Percentiles rank a stretch among this genome's conserved stretches.
Conservation (phyloP, 306 rosid species). For the Citrullus mucosospermus region DNA sequence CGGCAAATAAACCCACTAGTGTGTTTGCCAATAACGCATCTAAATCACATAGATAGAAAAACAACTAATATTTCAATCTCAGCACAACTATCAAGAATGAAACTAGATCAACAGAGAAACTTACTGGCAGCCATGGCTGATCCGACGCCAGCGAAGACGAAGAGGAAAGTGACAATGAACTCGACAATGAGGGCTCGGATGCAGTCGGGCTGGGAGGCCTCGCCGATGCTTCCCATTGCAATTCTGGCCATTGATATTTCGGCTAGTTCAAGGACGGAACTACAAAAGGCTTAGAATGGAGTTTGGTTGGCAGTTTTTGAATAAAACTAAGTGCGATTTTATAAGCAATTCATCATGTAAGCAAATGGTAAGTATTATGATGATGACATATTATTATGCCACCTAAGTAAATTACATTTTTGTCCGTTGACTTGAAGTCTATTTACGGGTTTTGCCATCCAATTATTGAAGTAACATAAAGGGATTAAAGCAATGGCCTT, state of each 20-base stretch:
- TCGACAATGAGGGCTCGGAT: slow-evolving; percentile 65
- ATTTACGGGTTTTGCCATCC: neutral
- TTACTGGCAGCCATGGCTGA: slow-evolving; percentile 62
- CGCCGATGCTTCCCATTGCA: slow-evolving; percentile 45
- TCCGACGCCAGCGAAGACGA: slow-evolving; percentile 76
- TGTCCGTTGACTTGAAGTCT: neutral
- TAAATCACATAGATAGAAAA: slow-evolving; percentile 10
- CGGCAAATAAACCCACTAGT: slow-evolving; percentile 42
- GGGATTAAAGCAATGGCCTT: neutral
- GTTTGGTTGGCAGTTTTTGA: neutral
- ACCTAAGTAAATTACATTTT: neutral
- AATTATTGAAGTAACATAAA: neutral
- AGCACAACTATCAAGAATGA: neutral
- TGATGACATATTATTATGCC: neutral
- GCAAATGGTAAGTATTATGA: neutral
- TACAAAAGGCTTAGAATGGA: neutral
- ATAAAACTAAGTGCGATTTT: neutral
- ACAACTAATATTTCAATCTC: no score
- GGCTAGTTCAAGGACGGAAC: neutral
- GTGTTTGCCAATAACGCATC: slow-evolving; percentile 48
- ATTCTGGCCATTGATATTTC: slow-evolving; percentile 39
- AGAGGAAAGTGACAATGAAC: slow-evolving; percentile 73
- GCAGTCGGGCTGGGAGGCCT: slow-evolving; percentile 55
- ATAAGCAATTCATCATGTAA: neutral
- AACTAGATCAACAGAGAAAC: neutral